Base-by-base conservation (phyloP, 768 basidiomycete genomes). In the Tylopilus intermedius region DNA sequence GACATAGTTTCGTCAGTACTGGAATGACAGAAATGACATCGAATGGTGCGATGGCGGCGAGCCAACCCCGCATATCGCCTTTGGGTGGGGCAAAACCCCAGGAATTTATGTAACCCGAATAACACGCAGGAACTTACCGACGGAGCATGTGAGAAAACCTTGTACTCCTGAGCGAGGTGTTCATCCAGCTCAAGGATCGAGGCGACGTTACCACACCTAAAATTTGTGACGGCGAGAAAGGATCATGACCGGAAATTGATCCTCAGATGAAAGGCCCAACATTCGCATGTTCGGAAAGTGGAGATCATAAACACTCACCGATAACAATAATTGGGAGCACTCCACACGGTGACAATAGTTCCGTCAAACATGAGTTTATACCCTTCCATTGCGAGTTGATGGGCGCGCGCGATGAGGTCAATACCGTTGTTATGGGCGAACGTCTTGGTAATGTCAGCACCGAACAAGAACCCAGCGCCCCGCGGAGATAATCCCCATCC, bases 401-500 rank as follows among this genome's bases (percentile, higher is more conserved):
- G 95, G 14, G 95, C 95, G 44, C 95, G 79, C 15, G 95, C 95
- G 65, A 99, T 94, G 63, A 98, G 82, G 71, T 94, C 93, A 62
- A 98, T 86, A 22, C 82, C 85, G 64, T 99, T 99, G 60, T 85
- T 79, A 70, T 95, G 93, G 8, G 86, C 85, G 65, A 99, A 99
- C 22, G 77, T 64, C 74, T 92, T 88, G 14, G 92, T 92, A 49
- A 93, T 90, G 68, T 96, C 91, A 10, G 83, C 85, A 33, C 95
- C 94, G 66, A 98, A 98, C 43, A 96, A 79, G 71, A 86, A 99
- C 5, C 95, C 95, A 8, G 96, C 96, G 39, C 95, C 95, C 57
- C 95, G 83, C n/a, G 95, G 95, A 18, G 95, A 97, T 53, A 98
- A 76, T 39, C 94, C 93, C 95, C 95, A 99, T 33, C 93, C 94